Percentiles rank a stretch among this genome's conserved stretches.
Evolutionary conservation across 2,329 filamentous ascomycete species (phyloP).

Genomic region (Penicillium sp.): DNA sequence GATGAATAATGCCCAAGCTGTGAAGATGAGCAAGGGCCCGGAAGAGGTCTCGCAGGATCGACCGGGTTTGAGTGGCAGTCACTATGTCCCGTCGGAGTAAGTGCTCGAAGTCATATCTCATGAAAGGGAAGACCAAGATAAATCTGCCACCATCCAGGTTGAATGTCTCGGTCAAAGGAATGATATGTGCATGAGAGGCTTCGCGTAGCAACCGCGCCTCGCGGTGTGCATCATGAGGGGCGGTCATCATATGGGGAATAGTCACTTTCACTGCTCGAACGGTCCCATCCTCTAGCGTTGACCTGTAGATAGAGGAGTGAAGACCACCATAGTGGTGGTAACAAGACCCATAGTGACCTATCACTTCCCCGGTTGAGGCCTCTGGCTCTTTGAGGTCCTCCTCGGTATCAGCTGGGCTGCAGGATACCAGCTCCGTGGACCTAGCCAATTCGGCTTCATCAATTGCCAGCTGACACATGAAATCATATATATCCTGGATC

Average conservation of each 20-base stretch:
- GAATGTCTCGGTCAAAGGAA: slow-evolving; percentile 73
- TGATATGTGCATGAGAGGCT: slow-evolving; percentile 55
- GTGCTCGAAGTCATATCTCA: slow-evolving; percentile 69
- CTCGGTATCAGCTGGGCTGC: slow-evolving; percentile 19
- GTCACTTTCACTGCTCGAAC: slow-evolving; percentile 82
- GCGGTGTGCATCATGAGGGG: slow-evolving; percentile 78
- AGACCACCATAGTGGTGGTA: slow-evolving; percentile 64
- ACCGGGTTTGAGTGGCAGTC: slow-evolving; percentile 41
- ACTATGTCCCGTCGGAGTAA: slow-evolving; percentile 57
- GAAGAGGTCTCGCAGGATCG: slow-evolving; percentile 67
- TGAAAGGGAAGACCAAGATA: slow-evolving; percentile 81
- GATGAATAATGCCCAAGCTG: slow-evolving; percentile 74
- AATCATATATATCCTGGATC: slow-evolving; percentile 57
- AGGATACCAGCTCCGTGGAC: slow-evolving; percentile 25
- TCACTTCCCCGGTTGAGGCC: slow-evolving; percentile 34
- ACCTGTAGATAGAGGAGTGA: slow-evolving; percentile 80
- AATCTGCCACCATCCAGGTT: slow-evolving; percentile 67
- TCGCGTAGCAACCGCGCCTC: slow-evolving; percentile 75
- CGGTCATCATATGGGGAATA: slow-evolving; percentile 66
- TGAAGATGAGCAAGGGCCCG: slow-evolving; percentile 71
- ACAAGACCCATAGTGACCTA: slow-evolving; percentile 59
- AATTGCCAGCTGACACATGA: slow-evolving; percentile 42
- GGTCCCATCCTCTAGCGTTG: slow-evolving; percentile 44
- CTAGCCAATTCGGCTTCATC: slow-evolving; percentile 31
- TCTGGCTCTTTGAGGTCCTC: slow-evolving; percentile 22